Base-by-base conservation (phyloP, 2,329 filamentous ascomycete genomes). In the Leptosphaerulina australis region DNA sequence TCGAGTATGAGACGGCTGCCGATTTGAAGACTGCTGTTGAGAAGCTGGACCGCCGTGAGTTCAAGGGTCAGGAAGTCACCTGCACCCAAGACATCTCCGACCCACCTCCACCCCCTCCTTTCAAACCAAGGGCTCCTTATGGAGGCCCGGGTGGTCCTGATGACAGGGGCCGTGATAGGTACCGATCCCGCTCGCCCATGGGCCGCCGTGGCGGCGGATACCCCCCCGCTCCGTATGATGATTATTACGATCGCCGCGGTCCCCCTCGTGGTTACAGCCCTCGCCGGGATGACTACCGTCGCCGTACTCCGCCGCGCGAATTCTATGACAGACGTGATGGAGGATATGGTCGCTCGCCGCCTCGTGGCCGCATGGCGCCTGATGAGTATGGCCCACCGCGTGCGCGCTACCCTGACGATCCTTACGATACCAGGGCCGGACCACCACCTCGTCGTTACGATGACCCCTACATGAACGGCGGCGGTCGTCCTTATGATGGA, bases 1-100 rank as follows among this genome's bases (percentile, higher is more conserved):
- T 99, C 71, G 94, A 99, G 73, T 99, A 97, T 69, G 94, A 99
- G 77, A 96, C 91, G 56, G 88, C 88, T 51, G 87, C 85, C 61
- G 94, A 99, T 69, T 79, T 99, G 52, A 91, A 90, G 72, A 88
- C 87, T 53, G 94, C 94, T 44, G 90, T 97, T 49, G 91, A 97
- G 74, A 97, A 97, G 77, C 88, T 99, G 57, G 91, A 97, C 73
- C 86, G 86, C 60, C 87, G 86, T 71, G 91, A 96, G 69, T 97
- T 97, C 77, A 97, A 97, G 80, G 91, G 91, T 64, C 85, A 86
- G 60, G 83, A 85, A 60, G 93, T 99, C 62, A 87, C 83, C 61
- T 99, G 94, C 76, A 80, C 89, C 66, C 86, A 91, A 67, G 92
- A 97, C 78, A 93, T 97, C 83, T 67, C 68, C 48, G 55, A 69